A percentile compares a stretch with the other conserved stretches of the same genome.
Evolutionary conservation across 108 stramenopile species (phyloP).

Genomic region (Aurantiochytrium sp.): DNA sequence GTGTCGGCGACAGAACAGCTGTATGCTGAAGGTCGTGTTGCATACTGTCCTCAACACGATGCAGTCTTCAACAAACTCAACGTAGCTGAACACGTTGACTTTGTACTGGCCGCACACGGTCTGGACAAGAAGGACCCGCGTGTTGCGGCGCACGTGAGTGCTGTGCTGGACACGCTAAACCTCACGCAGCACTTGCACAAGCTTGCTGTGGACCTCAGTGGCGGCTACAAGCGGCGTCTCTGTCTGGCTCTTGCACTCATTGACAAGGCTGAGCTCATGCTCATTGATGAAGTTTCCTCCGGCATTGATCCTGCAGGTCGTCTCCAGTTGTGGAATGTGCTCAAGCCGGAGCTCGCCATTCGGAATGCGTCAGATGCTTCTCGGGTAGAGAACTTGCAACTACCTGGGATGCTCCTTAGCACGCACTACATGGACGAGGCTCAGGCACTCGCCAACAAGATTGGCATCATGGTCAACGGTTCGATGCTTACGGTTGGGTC

Average conservation of each 20-base stretch:
- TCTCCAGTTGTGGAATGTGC: neutral
- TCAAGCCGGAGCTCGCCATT: slow-evolving; percentile 62
- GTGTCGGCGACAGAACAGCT: neutral
- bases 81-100: neutral
- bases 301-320: slow-evolving; percentile 30
- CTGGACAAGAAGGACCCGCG: neutral
- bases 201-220: slow-evolving; percentile 45
- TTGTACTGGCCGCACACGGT: slow-evolving; percentile 9
- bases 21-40: neutral
- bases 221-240: slow-evolving; percentile 80
- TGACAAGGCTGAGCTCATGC: slow-evolving; percentile 61
- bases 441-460: slow-evolving; percentile 57
- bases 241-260: slow-evolving; percentile 75
- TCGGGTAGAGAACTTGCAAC: slow-evolving; percentile 1
- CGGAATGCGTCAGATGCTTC: slow-evolving; percentile 63
- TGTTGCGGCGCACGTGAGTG: neutral
- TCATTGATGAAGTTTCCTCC: slow-evolving; percentile 69
- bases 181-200: neutral
- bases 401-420: slow-evolving; percentile 43
- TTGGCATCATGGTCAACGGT: slow-evolving; percentile 63
- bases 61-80: slow-evolving; percentile 7
- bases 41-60: slow-evolving; percentile 26
- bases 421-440: slow-evolving; percentile 74
- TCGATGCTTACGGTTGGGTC: slow-evolving; percentile 22
- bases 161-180: neutral